Evolutionary conservation across 345 rosid species (phyloP).

Genomic region (Lumnitzera racemosa): DNA sequence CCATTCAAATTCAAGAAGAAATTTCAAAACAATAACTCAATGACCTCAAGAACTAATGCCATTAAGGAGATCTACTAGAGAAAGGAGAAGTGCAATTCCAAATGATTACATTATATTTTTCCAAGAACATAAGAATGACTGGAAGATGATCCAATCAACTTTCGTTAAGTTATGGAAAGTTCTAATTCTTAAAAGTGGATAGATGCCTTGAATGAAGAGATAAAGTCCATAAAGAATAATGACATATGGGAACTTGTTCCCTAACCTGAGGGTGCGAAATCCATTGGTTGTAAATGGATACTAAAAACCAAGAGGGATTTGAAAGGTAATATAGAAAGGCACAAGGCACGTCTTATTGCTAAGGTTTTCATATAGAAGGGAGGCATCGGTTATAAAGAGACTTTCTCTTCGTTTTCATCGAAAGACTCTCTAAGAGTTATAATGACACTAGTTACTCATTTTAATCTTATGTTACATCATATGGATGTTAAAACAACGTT

Average conservation of each 20-base stretch:
- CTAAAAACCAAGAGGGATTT: too few species aligned
- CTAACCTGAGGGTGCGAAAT: too few species aligned
- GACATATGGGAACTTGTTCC: too few species aligned
- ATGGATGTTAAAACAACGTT: too few species aligned
- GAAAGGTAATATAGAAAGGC: not conserved
- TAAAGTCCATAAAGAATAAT: not conserved
- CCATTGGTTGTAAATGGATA: too few species aligned
- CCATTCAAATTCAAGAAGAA: too few species aligned
- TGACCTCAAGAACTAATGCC: too few species aligned
- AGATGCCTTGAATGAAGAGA: not conserved
- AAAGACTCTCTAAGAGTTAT: not conserved
- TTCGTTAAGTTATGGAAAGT: not conserved
- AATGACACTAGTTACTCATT: too few species aligned
- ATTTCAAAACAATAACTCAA: too few species aligned
- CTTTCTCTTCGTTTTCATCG: not conserved
- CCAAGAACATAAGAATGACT: conserved; percentile 7
- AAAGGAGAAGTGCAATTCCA: not conserved
- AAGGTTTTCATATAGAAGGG: not conserved
- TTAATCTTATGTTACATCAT: too few species aligned
- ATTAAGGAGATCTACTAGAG: too few species aligned
- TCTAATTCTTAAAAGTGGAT: not conserved
- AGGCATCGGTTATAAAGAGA: not conserved
- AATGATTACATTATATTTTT: conserved; percentile 8
- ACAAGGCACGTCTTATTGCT: not conserved
- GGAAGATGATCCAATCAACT: conserved; percentile 7